A percentile compares a stretch with the other conserved stretches of the same genome.
Evolutionary conservation across 83 land plant genomes (phyloP).

Genomic region (Diphasiastrum complanatum): DNA sequence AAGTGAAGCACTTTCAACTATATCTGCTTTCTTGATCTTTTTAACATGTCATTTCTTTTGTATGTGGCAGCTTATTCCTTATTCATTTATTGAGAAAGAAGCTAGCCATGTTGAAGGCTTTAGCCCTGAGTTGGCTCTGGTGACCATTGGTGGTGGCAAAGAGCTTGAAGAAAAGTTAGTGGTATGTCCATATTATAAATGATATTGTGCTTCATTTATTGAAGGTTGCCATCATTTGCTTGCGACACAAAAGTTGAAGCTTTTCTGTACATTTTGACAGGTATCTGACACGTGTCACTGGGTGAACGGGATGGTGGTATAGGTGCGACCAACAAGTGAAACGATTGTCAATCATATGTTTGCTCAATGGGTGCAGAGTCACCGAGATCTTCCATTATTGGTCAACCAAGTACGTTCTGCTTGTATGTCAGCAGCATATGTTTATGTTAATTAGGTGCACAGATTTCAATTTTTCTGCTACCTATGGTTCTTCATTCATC

Average conservation of each 20-base stretch:
- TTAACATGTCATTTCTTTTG: too few species aligned
- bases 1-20: too few species aligned
- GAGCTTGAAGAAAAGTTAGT: conserved; percentile 97
- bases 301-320: conserved; percentile 46
- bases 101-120: conserved; percentile 99
- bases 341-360: conserved; percentile 99
- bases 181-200: conserved; percentile 33
- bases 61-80: conserved; percentile 98
- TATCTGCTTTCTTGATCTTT: too few species aligned
- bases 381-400: conserved; percentile 93
- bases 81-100: conserved; percentile 99
- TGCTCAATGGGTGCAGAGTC: conserved; percentile 95
- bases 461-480: too few species aligned
- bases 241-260: conserved; percentile 1
- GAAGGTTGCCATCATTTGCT: background rate
- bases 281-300: background rate
- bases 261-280: too few species aligned
- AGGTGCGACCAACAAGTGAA: conserved; percentile 96
- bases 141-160: conserved; percentile 97
- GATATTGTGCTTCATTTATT: conserved; percentile 16
- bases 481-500: too few species aligned
- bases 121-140: conserved; percentile 95
- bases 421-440: too few species aligned
- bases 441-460: too few species aligned
- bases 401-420: too few species aligned